A percentile compares a stretch with the other conserved stretches of the same genome.
phyloP scores from a whole-genome alignment of 2,329 filamentous ascomycete genomes.

The Fusarium mundagurra region DNA sequence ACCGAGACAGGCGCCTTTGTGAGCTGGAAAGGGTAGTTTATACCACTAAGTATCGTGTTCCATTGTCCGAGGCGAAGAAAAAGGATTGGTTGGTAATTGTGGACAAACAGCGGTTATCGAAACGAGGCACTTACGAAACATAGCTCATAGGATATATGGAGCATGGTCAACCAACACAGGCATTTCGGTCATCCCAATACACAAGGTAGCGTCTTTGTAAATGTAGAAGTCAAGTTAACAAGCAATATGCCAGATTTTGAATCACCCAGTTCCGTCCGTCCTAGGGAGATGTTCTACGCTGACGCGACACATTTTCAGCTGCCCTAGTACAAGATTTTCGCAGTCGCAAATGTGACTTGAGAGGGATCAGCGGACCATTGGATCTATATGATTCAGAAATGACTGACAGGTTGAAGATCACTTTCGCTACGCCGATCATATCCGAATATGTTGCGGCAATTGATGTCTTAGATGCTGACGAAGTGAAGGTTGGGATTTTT shows the following conservation, averaged over 20 bases:
- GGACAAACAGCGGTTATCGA: too few relatives aligned
- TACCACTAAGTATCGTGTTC: fast-evolving
- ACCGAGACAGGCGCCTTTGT: fast-evolving
- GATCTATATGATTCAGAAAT: not conserved
- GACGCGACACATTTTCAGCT: too few relatives aligned
- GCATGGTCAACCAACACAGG: too few relatives aligned
- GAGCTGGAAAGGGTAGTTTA: not conserved
- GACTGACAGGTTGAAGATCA: not conserved
- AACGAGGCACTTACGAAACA: too few relatives aligned
- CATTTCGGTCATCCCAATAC: too few relatives aligned
- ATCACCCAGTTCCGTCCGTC: too few relatives aligned
- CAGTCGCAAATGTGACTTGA: not conserved
- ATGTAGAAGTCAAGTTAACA: too few relatives aligned
- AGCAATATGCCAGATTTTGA: too few relatives aligned
- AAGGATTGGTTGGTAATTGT: not conserved
- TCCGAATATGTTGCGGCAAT: not conserved
- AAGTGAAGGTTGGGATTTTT: not conserved
- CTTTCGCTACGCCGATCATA: too few relatives aligned
- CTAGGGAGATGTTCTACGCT: too few relatives aligned
- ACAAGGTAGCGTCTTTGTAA: too few relatives aligned
- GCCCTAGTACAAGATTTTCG: not conserved
- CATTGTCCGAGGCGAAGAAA: fast-evolving
- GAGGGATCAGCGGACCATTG: not conserved
- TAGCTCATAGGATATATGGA: too few relatives aligned
- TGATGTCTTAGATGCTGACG: not conserved